phyloP scores from a whole-genome alignment of 805 yeast species.

The Saturnispora zaruensis region DNA sequence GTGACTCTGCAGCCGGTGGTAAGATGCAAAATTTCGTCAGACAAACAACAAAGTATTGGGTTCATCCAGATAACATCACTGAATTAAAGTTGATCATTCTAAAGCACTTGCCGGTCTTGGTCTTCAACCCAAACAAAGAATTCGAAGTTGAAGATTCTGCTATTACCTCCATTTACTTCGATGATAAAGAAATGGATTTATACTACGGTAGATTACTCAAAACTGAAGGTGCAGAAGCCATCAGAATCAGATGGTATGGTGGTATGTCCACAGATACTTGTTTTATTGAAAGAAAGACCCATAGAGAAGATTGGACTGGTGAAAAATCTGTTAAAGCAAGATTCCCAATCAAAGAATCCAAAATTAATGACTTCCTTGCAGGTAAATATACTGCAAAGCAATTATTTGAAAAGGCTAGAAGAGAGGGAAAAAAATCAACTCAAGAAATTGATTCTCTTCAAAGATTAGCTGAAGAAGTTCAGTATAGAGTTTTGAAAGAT shows the following conservation, averaged over 20 bases:
- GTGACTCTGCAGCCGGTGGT: constrained; percentile 98
- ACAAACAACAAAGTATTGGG: constrained; percentile 99
- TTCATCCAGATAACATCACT: constrained; percentile 95
- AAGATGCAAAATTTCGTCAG: constrained; percentile 95
- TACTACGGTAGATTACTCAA: constrained; percentile 92
- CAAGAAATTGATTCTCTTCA: constrained; percentile 89
- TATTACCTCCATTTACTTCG: constrained; percentile 93
- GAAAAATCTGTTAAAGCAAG: constrained; percentile 98
- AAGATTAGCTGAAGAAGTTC: constrained; percentile 87
- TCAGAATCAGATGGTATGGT: constrained; percentile 98
- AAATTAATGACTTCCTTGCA: constrained; percentile 72
- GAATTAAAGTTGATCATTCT: constrained; percentile 87
- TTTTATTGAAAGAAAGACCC: constrained; percentile 95
- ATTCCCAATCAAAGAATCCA: constrained; percentile 83
- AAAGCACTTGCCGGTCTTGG: constrained; percentile 94
- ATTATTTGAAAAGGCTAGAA: constrained; percentile 86
- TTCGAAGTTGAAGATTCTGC: constrained; percentile 93
- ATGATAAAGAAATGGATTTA: constrained; percentile 78
- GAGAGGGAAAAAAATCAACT: constrained; percentile 79
- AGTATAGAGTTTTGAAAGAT: constrained; percentile 77
- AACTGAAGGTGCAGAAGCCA: constrained; percentile 98
- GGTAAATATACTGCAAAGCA: constrained; percentile 85
- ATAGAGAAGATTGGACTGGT: constrained; percentile 99
- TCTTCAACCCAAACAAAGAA: constrained; percentile 93
- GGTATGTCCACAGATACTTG: constrained; percentile 90